Conservation (phyloP, 139 green algal genomes). For the Chlorella vulgaris region DNA sequence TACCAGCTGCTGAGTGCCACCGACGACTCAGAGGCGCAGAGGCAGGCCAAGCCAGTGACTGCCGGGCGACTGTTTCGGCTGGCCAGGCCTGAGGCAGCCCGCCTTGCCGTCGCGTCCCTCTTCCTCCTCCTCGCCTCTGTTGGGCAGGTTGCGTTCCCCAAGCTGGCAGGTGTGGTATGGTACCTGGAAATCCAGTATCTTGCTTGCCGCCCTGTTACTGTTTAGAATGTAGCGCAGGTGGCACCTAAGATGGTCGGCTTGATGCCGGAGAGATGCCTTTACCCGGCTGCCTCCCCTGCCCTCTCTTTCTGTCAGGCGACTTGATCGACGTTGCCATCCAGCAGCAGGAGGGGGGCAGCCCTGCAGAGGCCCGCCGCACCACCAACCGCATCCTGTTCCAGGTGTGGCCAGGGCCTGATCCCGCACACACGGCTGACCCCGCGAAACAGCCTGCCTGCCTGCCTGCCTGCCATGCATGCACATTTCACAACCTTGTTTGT, state of each 20-base stretch:
- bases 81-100: slow-evolving; percentile 26
- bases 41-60: neutral
- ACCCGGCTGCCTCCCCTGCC: too few relatives aligned
- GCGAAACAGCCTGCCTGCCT: neutral
- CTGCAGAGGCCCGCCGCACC: slow-evolving; percentile 13
- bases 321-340: slow-evolving; percentile 59
- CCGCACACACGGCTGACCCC: neutral
- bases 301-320: slow-evolving; percentile 20
- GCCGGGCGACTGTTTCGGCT: slow-evolving; percentile 31
- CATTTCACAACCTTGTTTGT: too few relatives aligned
- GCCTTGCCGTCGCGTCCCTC: neutral
- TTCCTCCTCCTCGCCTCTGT: neutral
- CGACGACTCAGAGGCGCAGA: slow-evolving; percentile 19
- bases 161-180: slow-evolving; percentile 39
- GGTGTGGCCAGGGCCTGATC: neutral
- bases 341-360: slow-evolving; percentile 1
- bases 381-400: slow-evolving; percentile 41
- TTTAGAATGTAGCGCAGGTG: neutral
- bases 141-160: slow-evolving; percentile 44
- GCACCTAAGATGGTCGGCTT: too few relatives aligned
- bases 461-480: too few relatives aligned
- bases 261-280: too few relatives aligned
- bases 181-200: neutral
- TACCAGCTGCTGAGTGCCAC: neutral
- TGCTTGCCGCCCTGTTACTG: neutral